These are phyloP conservation scores for Candida neerlandica DNA, from an alignment of 1,139 yeast genomes.

Conservation along the genomic window DNA sequence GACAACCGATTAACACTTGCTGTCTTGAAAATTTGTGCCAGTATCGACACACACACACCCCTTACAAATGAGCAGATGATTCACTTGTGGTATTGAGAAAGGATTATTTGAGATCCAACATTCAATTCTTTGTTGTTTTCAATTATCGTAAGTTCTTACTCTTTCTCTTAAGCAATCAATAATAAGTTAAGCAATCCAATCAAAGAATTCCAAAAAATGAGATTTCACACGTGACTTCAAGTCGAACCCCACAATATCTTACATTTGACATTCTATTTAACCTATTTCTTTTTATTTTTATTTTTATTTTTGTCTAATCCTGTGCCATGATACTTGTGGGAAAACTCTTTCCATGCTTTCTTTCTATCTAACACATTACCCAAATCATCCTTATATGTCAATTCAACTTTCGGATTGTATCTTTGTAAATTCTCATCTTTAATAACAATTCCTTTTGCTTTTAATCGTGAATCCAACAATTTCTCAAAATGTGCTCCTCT, in stretches of 20 bases:
- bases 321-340: conserved; percentile 84
- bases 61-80: too few relatives aligned
- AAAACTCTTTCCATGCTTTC: conserved; percentile 82
- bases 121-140: too few relatives aligned
- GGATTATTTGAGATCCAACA: too few relatives aligned
- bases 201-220: too few relatives aligned
- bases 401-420: conserved; percentile 66
- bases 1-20: background rate
- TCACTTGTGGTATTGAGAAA: too few relatives aligned
- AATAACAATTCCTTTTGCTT: conserved; percentile 27
- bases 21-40: background rate
- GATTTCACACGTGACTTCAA: too few relatives aligned
- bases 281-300: background rate
- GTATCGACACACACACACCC: too few relatives aligned
- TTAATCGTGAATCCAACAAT: conserved; percentile 33
- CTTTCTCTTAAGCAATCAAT: too few relatives aligned
- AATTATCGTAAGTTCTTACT: too few relatives aligned
- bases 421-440: conserved; percentile 19
- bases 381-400: conserved; percentile 69
- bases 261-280: too few relatives aligned
- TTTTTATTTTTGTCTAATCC: conserved; percentile 19
- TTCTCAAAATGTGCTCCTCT: conserved; percentile 30
- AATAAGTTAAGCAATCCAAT: too few relatives aligned
- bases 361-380: conserved; percentile 70
- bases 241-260: too few relatives aligned